Evolutionary conservation across 225 moss, liverwort and hornwort genomes (phyloP).

Genomic region (Pleurozium schreberi): DNA sequence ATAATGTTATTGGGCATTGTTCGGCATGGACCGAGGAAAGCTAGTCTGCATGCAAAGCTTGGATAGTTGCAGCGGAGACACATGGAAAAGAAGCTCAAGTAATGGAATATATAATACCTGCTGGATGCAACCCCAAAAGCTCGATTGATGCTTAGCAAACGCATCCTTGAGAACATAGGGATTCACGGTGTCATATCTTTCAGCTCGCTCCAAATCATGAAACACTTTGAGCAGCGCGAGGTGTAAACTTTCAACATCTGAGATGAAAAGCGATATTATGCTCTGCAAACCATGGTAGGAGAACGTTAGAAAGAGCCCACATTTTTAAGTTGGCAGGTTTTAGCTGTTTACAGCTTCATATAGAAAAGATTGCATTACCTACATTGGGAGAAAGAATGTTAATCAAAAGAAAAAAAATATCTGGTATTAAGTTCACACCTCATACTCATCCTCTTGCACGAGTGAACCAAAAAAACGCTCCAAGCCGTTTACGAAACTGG

Average conservation of each 20-base stretch:
- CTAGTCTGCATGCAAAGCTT: background rate
- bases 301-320: background rate
- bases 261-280: background rate
- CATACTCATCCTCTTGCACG: background rate
- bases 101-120: constrained; percentile 10
- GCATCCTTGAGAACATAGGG: constrained; percentile 29
- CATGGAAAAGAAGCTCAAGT: background rate
- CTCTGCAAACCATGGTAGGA: background rate
- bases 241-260: constrained; percentile 3
- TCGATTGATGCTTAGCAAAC: constrained; percentile 30
- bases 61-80: background rate
- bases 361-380: background rate
- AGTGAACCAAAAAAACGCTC: constrained; percentile 19
- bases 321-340: background rate
- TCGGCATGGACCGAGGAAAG: background rate
- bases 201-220: constrained; percentile 18
- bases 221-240: constrained; percentile 36
- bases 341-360: background rate
- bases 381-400: background rate
- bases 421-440: background rate
- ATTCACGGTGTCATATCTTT: constrained; percentile 21
- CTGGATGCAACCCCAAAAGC: constrained; percentile 47
- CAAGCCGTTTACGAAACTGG: constrained; percentile 29
- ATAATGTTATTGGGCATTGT: background rate
- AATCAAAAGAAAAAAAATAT: background rate